Percentiles rank a stretch among this genome's conserved stretches.
Conservation (phyloP, 1,284 basidiomycete species). For the Agroathelia rolfsii region DNA sequence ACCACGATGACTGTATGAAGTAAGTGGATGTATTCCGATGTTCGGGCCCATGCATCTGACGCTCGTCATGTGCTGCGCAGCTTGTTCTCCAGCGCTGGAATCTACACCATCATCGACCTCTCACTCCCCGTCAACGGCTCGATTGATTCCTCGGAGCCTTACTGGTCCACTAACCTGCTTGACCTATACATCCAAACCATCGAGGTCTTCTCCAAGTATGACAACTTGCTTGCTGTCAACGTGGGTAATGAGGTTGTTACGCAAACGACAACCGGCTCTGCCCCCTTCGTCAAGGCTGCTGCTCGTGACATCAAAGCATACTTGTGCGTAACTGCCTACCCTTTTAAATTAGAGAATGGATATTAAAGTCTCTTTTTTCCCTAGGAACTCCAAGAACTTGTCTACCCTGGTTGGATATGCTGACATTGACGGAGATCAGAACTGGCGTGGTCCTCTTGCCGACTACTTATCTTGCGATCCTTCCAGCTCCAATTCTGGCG, state of each 20-base stretch:
- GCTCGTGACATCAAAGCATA: constrained; percentile 84
- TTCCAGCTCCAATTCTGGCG: constrained; percentile 39
- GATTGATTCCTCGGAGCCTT: constrained; percentile 66
- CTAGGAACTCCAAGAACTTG: constrained; percentile 57
- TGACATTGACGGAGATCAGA: constrained; percentile 66
- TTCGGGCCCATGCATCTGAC: no score
- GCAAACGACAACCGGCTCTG: constrained; percentile 49
- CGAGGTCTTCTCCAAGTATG: constrained; percentile 70
- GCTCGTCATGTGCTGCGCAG: constrained; percentile 6
- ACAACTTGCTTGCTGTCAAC: constrained; percentile 79
- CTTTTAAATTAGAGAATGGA: constrained; percentile 5
- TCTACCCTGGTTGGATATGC: constrained; percentile 76
- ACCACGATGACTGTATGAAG: constrained; percentile 84
- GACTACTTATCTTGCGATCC: constrained; percentile 77
- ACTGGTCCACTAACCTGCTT: constrained; percentile 80
- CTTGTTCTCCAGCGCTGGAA: constrained; percentile 8
- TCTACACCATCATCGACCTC: constrained; percentile 62
- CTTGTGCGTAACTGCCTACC: constrained; percentile 37
- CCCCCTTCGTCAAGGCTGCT: constrained; percentile 84
- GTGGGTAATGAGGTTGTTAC: constrained; percentile 84
- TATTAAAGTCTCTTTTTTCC: constrained; percentile 8
- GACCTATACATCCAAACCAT: constrained; percentile 75
- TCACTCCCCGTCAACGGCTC: constrained; percentile 80
- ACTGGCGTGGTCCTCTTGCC: constrained; percentile 64
- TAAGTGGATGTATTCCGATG: no score